Conservation (phyloP, 2,329 filamentous ascomycete species). For the Cytospora piceicola region DNA sequence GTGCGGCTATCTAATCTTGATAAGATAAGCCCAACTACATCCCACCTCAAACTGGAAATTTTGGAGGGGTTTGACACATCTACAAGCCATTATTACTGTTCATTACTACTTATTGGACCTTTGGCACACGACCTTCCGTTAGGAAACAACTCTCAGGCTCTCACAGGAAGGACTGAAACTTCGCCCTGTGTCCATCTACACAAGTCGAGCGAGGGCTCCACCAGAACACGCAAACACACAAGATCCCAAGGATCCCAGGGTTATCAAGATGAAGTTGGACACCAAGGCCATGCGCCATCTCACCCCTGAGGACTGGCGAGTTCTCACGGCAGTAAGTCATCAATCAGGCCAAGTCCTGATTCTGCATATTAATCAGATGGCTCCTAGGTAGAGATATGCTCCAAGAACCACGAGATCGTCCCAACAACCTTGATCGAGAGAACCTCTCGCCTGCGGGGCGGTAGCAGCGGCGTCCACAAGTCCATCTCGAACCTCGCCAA, state of each 20-base stretch:
- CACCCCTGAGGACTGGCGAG: slow-evolving; percentile 90
- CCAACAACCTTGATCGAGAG: slow-evolving; percentile 87
- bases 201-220: not conserved
- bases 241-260: not conserved
- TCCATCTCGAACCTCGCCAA: slow-evolving; percentile 92
- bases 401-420: slow-evolving; percentile 95
- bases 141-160: not conserved
- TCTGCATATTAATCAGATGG: slow-evolving; percentile 39
- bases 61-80: slow-evolving; percentile 17
- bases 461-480: slow-evolving; percentile 77
- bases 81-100: not conserved
- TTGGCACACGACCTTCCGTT: not conserved
- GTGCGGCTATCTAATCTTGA: slow-evolving; percentile 28
- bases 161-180: not conserved
- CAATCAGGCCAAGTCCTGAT: slow-evolving; percentile 31
- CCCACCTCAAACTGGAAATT: slow-evolving; percentile 24
- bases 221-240: not conserved
- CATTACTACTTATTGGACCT: not conserved
- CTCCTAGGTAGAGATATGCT: slow-evolving; percentile 83
- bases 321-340: slow-evolving; percentile 79
- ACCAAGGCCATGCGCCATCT: slow-evolving; percentile 93
- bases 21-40: slow-evolving; percentile 27
- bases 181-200: not conserved
- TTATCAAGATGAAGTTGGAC: slow-evolving; percentile 82
- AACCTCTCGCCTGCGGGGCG: slow-evolving; percentile 78